These are phyloP conservation scores for Earliella scabrosa DNA, from an alignment of 1,284 basidiomycete genomes.

Conservation along the genomic window DNA sequence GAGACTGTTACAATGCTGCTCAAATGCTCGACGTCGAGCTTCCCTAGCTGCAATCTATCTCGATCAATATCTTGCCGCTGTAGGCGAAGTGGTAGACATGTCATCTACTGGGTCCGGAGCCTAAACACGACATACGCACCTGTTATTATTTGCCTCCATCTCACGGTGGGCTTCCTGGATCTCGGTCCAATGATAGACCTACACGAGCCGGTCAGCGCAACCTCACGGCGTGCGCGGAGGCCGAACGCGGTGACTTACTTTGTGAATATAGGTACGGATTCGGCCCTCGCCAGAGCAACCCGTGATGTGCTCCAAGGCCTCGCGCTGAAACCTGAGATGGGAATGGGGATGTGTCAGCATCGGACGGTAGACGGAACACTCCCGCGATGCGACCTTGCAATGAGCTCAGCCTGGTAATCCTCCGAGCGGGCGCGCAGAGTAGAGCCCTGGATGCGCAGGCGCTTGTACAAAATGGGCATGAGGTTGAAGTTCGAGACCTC, in stretches of 20 bases:
- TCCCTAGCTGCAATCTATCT: slow-evolving; percentile 13
- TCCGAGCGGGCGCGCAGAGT: slow-evolving; percentile 83
- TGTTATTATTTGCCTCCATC: slow-evolving; percentile 87
- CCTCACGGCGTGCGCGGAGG: slow-evolving; percentile 1
- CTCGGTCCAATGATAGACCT: slow-evolving; percentile 85
- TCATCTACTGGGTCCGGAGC: neutral
- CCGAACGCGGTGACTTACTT: slow-evolving; percentile 49
- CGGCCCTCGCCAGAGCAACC: slow-evolving; percentile 58
- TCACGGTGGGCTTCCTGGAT: slow-evolving; percentile 86
- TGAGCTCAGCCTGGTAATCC: slow-evolving; percentile 82
- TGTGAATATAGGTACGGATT: slow-evolving; percentile 79
- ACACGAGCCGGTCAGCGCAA: slow-evolving; percentile 3
- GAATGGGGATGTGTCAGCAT: slow-evolving; percentile 1
- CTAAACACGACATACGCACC: slow-evolving; percentile 38
- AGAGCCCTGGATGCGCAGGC: slow-evolving; percentile 88
- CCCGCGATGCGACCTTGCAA: slow-evolving; percentile 54
- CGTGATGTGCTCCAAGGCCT: slow-evolving; percentile 65
- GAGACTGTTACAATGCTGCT: too few species aligned
- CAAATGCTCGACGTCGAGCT: neutral
- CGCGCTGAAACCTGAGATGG: slow-evolving; percentile 43
- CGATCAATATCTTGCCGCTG: slow-evolving; percentile 56
- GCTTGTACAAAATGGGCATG: slow-evolving; percentile 78
- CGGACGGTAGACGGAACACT: neutral
- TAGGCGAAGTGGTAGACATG: neutral
- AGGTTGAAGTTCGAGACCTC: slow-evolving; percentile 71